Evolutionary conservation across 2,329 filamentous ascomycete genomes (phyloP), one percentile per base, ranked within the genome.

Genomic region (Cercospora berteroae): DNA sequence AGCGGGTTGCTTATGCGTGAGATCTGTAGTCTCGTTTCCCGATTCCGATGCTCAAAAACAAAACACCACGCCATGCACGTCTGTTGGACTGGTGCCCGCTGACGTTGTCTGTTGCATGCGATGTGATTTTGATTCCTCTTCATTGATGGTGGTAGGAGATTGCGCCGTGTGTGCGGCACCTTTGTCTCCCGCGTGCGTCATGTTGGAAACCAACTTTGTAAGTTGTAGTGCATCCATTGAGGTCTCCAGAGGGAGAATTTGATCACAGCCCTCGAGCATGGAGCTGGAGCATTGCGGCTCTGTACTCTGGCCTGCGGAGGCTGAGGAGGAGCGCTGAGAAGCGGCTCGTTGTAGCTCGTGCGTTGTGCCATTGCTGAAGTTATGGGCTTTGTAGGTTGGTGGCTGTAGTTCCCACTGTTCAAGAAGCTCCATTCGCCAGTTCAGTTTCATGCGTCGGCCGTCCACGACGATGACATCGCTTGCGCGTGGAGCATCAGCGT

Each of bases 391-490:
- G 75, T 84, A 84, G 55, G 77, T 78, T 4, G 82, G 82, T n/a
- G 82, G 81, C 57, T 79, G 76, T 2, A 80, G 73, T 13, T 75
- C 75, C 77, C 79, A 83, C 6, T 79, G 76, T 50, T 80, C 77
- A 5, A 83, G 75, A n/a, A 76, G 72, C 60, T 80, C 78, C 67
- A 79, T 78, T 31, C 78, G 79, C 68, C 79, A 77, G 67, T 82
- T 81, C 74, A 84, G 79, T 61, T 79, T 80, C 69, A 82, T 74
- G 50, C 82, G 80, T 60, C 77, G 75, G 56, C 81, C 81, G 31
- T 78, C 73, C 65, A 62, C 72, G 68, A 82, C 81, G 6, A 84
- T 74, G n/a, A 84, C 77, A 65, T 83, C 80, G 73, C 79, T 82
- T 0, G 82, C 80, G 36, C 83, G 78, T 2, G 80, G 78, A 2